Percentiles rank a stretch among this genome's conserved stretches.
phyloP scores from a whole-genome alignment of 176 grass and related monocot species.

The Microstegium vimineum region DNA sequence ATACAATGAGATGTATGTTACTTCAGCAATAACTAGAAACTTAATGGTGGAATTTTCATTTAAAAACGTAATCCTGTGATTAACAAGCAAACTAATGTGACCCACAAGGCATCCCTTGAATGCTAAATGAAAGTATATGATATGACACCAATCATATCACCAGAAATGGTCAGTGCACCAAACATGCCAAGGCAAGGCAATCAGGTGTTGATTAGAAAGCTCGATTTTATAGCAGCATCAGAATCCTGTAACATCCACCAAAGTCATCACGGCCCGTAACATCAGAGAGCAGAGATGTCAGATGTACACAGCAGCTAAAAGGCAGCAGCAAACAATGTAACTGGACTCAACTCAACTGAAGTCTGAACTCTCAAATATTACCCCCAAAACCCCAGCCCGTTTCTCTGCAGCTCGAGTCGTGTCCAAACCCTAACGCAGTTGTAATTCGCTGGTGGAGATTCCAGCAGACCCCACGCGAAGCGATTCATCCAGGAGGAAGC shows the following conservation, averaged over 20 bases:
- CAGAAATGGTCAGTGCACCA: not conserved
- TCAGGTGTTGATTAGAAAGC: not conserved
- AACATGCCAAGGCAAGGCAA: not conserved
- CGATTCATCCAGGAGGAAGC: not conserved
- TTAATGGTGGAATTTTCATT: not conserved
- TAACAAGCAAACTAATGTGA: slow-evolving; percentile 1
- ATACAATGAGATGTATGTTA: not conserved
- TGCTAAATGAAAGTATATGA: not conserved
- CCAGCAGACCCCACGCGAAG: not conserved
- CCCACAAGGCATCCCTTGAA: not conserved
- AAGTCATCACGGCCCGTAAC: not conserved
- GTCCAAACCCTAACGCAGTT: not conserved
- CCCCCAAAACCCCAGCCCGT: not conserved
- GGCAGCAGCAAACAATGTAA: not conserved
- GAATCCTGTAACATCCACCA: not conserved
- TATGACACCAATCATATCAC: not conserved
- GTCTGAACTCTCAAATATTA: not conserved
- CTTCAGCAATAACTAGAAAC: not conserved
- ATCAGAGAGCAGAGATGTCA: not conserved
- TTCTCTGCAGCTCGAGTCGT: not conserved
- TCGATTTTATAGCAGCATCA: not conserved
- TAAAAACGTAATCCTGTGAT: not conserved
- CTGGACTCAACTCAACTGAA: not conserved
- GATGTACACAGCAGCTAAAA: not conserved
- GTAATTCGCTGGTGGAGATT: not conserved